Evolutionary conservation across 2,329 filamentous ascomycete genomes (phyloP).

Genomic region (Tolypocladium amazonense): DNA sequence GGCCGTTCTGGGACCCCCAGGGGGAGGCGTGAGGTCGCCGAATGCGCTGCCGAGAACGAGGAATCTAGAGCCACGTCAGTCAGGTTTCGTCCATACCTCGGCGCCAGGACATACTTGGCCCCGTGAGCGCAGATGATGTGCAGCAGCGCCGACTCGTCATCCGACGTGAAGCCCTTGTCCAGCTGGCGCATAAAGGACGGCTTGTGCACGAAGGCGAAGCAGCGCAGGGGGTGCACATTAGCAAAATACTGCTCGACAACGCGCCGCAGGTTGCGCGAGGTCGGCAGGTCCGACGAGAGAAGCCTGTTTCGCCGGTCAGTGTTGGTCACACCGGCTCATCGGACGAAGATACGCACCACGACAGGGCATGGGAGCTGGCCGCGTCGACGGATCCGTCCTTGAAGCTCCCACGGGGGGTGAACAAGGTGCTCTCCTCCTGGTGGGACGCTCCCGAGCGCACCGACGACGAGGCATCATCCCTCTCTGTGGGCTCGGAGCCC

Average conservation of each 20-base stretch:
- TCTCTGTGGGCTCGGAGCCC: conserved; percentile 1
- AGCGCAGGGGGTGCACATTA: conserved; percentile 28
- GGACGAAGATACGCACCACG: background rate
- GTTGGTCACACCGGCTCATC: background rate
- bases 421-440: background rate
- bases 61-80: conserved; percentile 17
- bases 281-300: conserved; percentile 20
- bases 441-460: background rate
- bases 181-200: conserved; percentile 27
- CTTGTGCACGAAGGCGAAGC: conserved; percentile 29
- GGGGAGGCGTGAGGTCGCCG: conserved; percentile 17
- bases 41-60: conserved; percentile 18
- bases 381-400: background rate
- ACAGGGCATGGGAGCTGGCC: background rate
- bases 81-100: background rate
- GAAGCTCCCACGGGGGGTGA: background rate
- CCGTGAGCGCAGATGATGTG: conserved; percentile 27
- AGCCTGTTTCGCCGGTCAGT: conserved; percentile 13
- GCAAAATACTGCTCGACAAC: conserved; percentile 27
- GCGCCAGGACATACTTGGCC: conserved; percentile 18
- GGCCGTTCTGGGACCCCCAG: conserved; percentile 19
- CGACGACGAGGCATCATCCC: background rate
- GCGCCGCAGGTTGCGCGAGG: conserved; percentile 21
- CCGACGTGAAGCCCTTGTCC: conserved; percentile 22
- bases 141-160: conserved; percentile 25